These are phyloP conservation scores for Neurospora sp. DNA, from an alignment of 495 filamentous ascomycete species.

Conservation along the genomic window DNA sequence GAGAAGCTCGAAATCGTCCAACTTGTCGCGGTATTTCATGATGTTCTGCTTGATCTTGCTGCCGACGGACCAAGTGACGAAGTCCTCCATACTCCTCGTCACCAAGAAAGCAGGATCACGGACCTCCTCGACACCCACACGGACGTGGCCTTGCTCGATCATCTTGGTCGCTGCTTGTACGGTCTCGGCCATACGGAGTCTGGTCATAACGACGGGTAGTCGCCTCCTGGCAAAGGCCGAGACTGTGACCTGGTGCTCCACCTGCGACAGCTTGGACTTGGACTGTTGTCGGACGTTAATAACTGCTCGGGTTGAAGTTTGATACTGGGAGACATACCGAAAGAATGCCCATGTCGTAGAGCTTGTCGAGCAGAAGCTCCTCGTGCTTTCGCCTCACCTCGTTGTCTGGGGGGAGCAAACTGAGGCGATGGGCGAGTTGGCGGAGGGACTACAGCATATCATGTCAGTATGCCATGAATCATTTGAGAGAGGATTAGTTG, in stretches of 20 bases:
- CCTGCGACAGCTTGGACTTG: constrained; percentile 63
- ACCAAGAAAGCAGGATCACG: constrained; percentile 76
- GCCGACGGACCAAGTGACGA: constrained; percentile 91
- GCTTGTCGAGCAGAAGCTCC: constrained; percentile 72
- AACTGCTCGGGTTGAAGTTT: not conserved
- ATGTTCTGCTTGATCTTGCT: constrained; percentile 96
- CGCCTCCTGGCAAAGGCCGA: constrained; percentile 70
- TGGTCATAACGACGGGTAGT: constrained; percentile 68
- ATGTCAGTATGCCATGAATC: not conserved
- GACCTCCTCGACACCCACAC: constrained; percentile 84
- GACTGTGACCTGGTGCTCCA: constrained; percentile 81
- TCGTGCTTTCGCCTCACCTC: constrained; percentile 72
- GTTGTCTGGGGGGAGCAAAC: constrained; percentile 63
- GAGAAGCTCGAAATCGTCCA: constrained; percentile 94
- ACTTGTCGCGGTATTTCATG: constrained; percentile 82
- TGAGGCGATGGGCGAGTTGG: constrained; percentile 71
- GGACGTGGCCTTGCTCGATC: constrained; percentile 91
- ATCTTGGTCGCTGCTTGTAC: constrained; percentile 74
- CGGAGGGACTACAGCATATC: constrained; percentile 46
- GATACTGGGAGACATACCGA: constrained; percentile 10
- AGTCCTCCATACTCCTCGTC: constrained; percentile 84
- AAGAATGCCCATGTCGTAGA: constrained; percentile 83
- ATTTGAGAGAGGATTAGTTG: not conserved
- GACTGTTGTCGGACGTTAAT: constrained; percentile 29
- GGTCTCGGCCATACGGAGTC: constrained; percentile 80